phyloP scores from a whole-genome alignment of 2,329 filamentous ascomycete genomes.

The Leptographium flavum region DNA sequence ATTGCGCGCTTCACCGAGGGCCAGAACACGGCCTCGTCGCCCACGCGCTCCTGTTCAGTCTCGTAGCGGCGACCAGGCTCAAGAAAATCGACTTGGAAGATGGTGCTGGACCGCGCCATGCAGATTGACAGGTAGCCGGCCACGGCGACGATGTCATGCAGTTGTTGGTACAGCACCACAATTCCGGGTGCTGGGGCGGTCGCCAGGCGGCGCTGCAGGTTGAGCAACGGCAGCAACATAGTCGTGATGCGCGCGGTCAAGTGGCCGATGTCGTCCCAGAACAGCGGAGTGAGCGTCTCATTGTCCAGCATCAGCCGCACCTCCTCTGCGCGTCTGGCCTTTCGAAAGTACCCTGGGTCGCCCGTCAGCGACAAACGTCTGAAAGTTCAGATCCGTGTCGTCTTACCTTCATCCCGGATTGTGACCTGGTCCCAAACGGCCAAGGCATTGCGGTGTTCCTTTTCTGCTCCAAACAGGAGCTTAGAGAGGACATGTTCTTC shows the following conservation, averaged over 20 bases:
- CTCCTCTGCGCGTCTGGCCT: constrained; percentile 16
- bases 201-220: constrained; percentile 13
- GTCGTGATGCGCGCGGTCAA: constrained; percentile 18
- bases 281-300: constrained; percentile 16
- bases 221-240: constrained; percentile 23
- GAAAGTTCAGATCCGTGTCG: neutral
- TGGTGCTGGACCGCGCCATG: constrained; percentile 16
- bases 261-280: constrained; percentile 24
- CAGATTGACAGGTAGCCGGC: constrained; percentile 18
- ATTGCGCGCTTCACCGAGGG: neutral
- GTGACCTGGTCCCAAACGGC: constrained; percentile 17
- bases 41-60: constrained; percentile 9
- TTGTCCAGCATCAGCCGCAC: constrained; percentile 15
- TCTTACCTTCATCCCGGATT: constrained; percentile 20
- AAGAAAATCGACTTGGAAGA: constrained; percentile 18
- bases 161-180: constrained; percentile 16
- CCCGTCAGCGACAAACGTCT: neutral
- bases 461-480: constrained; percentile 24
- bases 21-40: constrained; percentile 4
- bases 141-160: constrained; percentile 19
- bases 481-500: constrained; percentile 23
- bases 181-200: constrained; percentile 6
- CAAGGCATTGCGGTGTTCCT: constrained; percentile 15
- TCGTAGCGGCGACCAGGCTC: constrained; percentile 15
- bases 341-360: constrained; percentile 21